Base-by-base conservation (phyloP, 75 land plant genomes). In the Isoetes taiwanensis region DNA sequence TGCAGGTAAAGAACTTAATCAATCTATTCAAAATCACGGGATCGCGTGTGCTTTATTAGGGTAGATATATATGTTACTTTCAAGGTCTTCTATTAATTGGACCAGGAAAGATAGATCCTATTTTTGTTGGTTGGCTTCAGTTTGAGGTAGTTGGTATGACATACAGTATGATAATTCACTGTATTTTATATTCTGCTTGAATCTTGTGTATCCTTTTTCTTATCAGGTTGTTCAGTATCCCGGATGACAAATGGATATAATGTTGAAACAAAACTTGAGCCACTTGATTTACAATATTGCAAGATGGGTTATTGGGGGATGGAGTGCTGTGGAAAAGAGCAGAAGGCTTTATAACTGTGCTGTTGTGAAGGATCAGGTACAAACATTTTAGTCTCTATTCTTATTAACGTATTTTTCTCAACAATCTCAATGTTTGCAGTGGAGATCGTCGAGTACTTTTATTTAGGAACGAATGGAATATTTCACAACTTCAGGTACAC, bases 391-490 rank as follows among this genome's bases (percentile, higher is more conserved):
- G 14, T 37, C 39, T 37, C 12, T n/a, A n/a, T n/a, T n/a, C n/a
- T 37, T 37, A 10, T 14, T 37, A 37, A n/a, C n/a, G n/a, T n/a
- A 41, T 42, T 21, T 24, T 5, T 14, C 46, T 60, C 3, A 52
- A 8, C 21, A 28, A 12, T 25, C 8, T 53, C 14, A 30, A 27
- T 16, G 61, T 60, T 42, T 42, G 66, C 70, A 75, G 77, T 75
- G 69, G 69, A 70, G 76, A n/a, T 8, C 42, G 76, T 23, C 77
- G 76, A 20, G 77, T 75, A 43, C 42, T 75, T 27, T 59, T 75
- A 20, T 75, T 75, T 33, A 68, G 77, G 29, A 75, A 75, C 56
- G 77, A 65, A 28, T 75, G 77, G 77, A 75, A 73, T 65, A 68
- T 75, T 9, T 38, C 77, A n/a, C 77, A 75, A 35, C 42, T 75